Conservation (phyloP, 73 alveolate genomes). For the Uronychia setigera region DNA sequence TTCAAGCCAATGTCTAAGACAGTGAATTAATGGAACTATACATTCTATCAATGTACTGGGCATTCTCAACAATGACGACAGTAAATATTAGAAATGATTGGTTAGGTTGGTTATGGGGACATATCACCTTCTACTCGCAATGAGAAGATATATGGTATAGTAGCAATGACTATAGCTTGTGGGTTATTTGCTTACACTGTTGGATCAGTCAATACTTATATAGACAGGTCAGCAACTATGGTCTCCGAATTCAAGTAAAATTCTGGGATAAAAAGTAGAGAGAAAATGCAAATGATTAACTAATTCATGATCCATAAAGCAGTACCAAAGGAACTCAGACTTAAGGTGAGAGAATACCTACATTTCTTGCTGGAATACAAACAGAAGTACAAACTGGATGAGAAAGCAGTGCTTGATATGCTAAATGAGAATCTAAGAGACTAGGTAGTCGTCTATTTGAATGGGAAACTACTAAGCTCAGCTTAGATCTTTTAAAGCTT, state of each 20-base stretch:
- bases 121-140: slow-evolving; percentile 71
- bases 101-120: slow-evolving; percentile 89
- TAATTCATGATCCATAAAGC: slow-evolving; percentile 71
- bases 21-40: slow-evolving; percentile 36
- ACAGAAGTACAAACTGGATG: slow-evolving; percentile 73
- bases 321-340: slow-evolving; percentile 71
- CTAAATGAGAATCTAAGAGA: slow-evolving; percentile 70
- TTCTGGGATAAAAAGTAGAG: slow-evolving; percentile 66
- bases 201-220: slow-evolving; percentile 76
- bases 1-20: slow-evolving; percentile 15
- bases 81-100: too few species aligned
- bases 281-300: slow-evolving; percentile 71
- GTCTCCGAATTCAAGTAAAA: slow-evolving; percentile 55
- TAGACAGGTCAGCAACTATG: slow-evolving; percentile 79
- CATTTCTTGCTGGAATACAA: slow-evolving; percentile 77
- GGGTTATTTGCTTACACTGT: slow-evolving; percentile 89
- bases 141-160: slow-evolving; percentile 61
- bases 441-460: slow-evolving; percentile 61
- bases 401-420: slow-evolving; percentile 72
- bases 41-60: slow-evolving; percentile 72
- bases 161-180: slow-evolving; percentile 82
- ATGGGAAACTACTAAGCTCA: slow-evolving; percentile 68
- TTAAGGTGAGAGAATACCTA: slow-evolving; percentile 75
- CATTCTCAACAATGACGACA: slow-evolving; percentile 85
- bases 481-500: slow-evolving; percentile 63